Evolutionary conservation across 2,329 filamentous ascomycete species (phyloP), one percentile per base, ranked within the genome.

Genomic region (Alternaria sp.): DNA sequence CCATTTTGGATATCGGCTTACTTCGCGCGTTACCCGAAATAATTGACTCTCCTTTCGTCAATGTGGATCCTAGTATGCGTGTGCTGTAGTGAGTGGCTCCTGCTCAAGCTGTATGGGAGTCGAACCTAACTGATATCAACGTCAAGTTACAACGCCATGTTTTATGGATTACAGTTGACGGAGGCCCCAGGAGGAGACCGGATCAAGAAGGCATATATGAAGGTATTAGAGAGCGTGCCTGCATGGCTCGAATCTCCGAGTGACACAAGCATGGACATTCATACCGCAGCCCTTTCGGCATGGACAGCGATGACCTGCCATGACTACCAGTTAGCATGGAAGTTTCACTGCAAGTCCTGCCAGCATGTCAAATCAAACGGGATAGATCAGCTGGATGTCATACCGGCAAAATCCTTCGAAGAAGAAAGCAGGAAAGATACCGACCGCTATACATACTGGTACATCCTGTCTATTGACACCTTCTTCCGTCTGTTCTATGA

Each of bases 311-410:
- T 72, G 34, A 69, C 59, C 34, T 69, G 71, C 41, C 69, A 73
- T 12, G 71, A 76, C 25, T 74, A 73, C 41, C 71, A 73, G 36
- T 57, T 74, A 7, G 66, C 69, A 3, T 76, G 72, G 70, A 71
- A 70, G 22, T 73, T 76, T 22, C 73, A 76, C 50, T 64, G 65
- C 58, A 74, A 74, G 48, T 58, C 68, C 1, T 76, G 69, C 50
- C 69, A 73, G 1, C 69, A 60, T 27, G 20, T 74, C 4, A 73
- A 69, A 40, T 52, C 53, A 18, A 64, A 49, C 16, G 65, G 65
- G 8, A 64, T 72, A 28, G 68, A 74, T 49, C 59, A 62, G 4
- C 51, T 76, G n/a, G 72, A 75, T 40, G 46, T 45, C 3, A 28
- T 52, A 2, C 70, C 67, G 9, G 63, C 70, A 32, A 64, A 45